These are phyloP conservation scores for Daucus carota DNA, from an alignment of 129 eudicot genomes.

Conservation along the genomic window DNA sequence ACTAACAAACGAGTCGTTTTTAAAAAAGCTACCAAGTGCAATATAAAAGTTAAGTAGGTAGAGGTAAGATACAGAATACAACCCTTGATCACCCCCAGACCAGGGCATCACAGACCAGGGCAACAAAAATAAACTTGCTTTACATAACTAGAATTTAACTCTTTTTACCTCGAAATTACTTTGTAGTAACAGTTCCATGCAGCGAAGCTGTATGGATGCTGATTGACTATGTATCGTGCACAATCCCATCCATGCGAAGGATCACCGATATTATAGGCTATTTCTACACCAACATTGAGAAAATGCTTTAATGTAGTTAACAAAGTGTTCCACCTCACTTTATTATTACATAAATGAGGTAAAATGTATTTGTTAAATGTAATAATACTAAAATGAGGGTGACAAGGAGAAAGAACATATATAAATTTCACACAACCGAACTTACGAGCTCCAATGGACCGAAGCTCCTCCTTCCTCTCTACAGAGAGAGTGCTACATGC, in stretches of 20 bases:
- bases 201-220: constrained; percentile 77
- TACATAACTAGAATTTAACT: not conserved
- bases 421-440: constrained; percentile 8
- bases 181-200: constrained; percentile 96
- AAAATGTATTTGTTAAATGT: not conserved
- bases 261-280: constrained; percentile 65
- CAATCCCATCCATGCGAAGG: constrained; percentile 80
- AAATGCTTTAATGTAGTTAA: constrained; percentile 12
- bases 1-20: not conserved
- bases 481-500: constrained; percentile 45
- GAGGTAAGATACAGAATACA: not conserved
- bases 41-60: not conserved
- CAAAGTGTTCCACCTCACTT: not conserved
- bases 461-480: constrained; percentile 71
- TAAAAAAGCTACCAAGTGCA: not conserved
- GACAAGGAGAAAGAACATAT: not conserved
- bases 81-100: not conserved
- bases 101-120: not conserved
- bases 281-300: constrained; percentile 35
- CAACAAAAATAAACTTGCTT: not conserved
- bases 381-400: not conserved
- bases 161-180: constrained; percentile 53
- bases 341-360: not conserved
- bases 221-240: constrained; percentile 69
- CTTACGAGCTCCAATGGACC: constrained; percentile 93